A percentile compares a stretch with the other conserved stretches of the same genome.
These are phyloP conservation scores for Colletotrichum tabaci DNA, from an alignment of 2,329 filamentous ascomycete species.

Conservation along the genomic window DNA sequence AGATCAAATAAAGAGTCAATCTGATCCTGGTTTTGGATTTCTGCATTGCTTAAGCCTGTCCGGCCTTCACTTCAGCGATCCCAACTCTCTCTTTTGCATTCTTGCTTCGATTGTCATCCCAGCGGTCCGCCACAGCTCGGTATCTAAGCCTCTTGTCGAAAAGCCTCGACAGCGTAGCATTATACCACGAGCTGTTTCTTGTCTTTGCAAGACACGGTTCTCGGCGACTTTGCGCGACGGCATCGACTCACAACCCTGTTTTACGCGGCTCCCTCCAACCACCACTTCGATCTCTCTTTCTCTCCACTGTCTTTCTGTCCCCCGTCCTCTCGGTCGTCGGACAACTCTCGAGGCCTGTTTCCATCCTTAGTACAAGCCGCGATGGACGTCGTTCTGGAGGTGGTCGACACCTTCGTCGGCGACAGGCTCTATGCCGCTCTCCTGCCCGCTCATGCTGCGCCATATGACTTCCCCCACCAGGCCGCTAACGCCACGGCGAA, in stretches of 20 bases:
- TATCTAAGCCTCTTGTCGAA: background rate
- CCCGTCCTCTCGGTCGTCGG: background rate
- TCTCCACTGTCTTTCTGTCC: background rate
- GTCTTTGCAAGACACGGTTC: background rate
- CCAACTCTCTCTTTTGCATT: slow-evolving; percentile 10
- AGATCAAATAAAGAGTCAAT: background rate
- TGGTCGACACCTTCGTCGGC: slow-evolving; percentile 85
- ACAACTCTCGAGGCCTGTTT: background rate
- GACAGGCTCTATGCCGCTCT: slow-evolving; percentile 83
- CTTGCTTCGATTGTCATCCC: slow-evolving; percentile 28
- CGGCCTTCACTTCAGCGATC: slow-evolving; percentile 1
- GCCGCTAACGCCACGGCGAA: slow-evolving; percentile 69
- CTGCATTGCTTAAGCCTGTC: background rate
- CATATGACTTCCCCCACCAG: slow-evolving; percentile 66
- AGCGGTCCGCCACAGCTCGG: slow-evolving; percentile 17
- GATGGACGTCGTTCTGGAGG: slow-evolving; percentile 95
- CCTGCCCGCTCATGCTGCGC: slow-evolving; percentile 72
- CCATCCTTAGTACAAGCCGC: slow-evolving; percentile 47
- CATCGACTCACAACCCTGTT: slow-evolving; percentile 20
- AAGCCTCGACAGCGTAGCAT: background rate
- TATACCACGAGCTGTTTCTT: background rate
- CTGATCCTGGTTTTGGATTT: background rate
- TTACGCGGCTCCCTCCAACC: slow-evolving; percentile 9
- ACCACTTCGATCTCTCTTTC: slow-evolving; percentile 10
- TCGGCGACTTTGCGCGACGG: background rate